Evolutionary conservation across 495 filamentous ascomycete species (phyloP), one percentile per base, ranked within the genome.

Genomic region (Oidiodendron maius): DNA sequence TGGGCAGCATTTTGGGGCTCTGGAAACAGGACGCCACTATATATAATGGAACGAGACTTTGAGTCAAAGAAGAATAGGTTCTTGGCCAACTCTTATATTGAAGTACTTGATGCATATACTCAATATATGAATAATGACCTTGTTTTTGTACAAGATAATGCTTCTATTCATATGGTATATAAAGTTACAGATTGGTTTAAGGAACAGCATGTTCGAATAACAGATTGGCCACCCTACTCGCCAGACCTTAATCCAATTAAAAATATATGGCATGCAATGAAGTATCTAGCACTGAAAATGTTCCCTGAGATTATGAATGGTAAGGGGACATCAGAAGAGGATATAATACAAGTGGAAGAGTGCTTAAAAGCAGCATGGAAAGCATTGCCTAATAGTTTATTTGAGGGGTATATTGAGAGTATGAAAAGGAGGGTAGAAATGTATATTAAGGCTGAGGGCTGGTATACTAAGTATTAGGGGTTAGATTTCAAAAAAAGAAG

Each of bases 181-280:
- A 25, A 39, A n/a, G 32, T 46, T 1, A 2, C 9, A 4, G 4
- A 55, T 22, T 55, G 24, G 52, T 58, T 60, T 32, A 26, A 36
- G 15, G 30, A 51, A 26, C 28, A 22, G 8, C 42, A 15, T 2
- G 54, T 59, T 37, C 41, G 10, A 20, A 11, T 53, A 20, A 28
- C 37, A 35, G 40, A 51, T 44, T 61, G 42, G 51, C 51, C 51
- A 24, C 46, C 48, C 17, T 50, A 50, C 32, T 52, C 47, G n/a
- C 48, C 50, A 17, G 54, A 60, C 51, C 37, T 57, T 15, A 59
- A 59, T 38, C 56, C 39, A 4, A 56, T 59, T 34, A 48, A 59
- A 35, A 48, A 59, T 30, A 26, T 52, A 10, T 59, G 37, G 56
- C 35, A 16, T 10, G 12, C 36, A 16, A 40, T 59, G 9, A 59